These are phyloP conservation scores for Acacia crassicarpa DNA, from an alignment of 306 rosid species.

Conservation along the genomic window DNA sequence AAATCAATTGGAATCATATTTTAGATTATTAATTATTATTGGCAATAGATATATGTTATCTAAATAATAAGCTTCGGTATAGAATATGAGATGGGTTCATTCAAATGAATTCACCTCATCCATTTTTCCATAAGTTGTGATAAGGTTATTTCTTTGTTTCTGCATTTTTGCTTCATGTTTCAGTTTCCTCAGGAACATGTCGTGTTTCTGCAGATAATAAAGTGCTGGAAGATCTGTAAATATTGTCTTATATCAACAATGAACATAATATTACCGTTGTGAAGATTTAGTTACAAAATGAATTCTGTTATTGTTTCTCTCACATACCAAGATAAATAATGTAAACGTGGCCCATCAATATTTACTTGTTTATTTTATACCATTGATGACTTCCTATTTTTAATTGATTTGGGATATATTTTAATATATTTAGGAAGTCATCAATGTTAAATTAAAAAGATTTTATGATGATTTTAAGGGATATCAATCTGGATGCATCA, in stretches of 20 bases:
- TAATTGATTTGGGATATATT: too few species aligned
- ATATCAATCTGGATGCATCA: too few species aligned
- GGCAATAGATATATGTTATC: not conserved
- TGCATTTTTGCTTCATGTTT: not conserved
- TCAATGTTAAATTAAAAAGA: too few species aligned
- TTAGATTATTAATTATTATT: not conserved
- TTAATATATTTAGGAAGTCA: too few species aligned
- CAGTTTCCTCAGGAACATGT: not conserved
- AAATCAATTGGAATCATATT: not conserved
- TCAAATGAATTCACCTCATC: not conserved
- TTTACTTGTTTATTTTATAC: not conserved
- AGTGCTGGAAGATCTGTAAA: not conserved
- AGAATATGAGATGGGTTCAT: not conserved
- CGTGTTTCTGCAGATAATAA: not conserved
- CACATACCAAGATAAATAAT: too few species aligned
- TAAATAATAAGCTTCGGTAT: not conserved
- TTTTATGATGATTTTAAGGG: too few species aligned
- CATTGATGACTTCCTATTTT: too few species aligned
- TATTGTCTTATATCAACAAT: not conserved
- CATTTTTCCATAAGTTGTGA: conserved; percentile 3
- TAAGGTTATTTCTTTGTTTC: not conserved
- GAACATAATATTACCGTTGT: not conserved
- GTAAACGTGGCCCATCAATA: not conserved
- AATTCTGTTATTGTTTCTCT: not conserved
- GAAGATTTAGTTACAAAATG: not conserved